Percentiles rank a stretch among this genome's conserved stretches.
Evolutionary conservation across 768 basidiomycete genomes (phyloP).

Genomic region (Tulasnella sp.): DNA sequence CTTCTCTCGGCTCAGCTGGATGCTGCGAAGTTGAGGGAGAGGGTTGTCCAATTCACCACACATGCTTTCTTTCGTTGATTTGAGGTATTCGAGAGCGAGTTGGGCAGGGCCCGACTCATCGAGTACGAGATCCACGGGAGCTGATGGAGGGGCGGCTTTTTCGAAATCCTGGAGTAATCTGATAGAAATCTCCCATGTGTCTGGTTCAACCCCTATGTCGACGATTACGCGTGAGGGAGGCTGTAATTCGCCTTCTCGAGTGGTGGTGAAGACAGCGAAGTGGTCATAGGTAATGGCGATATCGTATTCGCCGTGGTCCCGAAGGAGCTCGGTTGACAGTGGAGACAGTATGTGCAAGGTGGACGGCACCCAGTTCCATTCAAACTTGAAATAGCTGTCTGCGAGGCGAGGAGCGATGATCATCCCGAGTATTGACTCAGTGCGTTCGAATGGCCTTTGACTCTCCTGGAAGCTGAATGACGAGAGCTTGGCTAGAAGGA

Average conservation of each 20-base stretch:
- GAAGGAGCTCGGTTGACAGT: not conserved
- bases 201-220: not conserved
- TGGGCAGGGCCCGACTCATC: too few species aligned
- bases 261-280: not conserved
- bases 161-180: not conserved
- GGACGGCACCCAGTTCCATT: not conserved
- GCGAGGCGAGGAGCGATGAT: not conserved
- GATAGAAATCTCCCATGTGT: not conserved
- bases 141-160: not conserved
- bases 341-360: not conserved
- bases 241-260: not conserved
- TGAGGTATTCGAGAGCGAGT: not conserved
- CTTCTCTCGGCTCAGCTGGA: too few species aligned
- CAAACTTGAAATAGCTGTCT: not conserved
- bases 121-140: not conserved
- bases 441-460: not conserved
- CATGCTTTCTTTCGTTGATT: not conserved
- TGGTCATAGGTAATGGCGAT: not conserved
- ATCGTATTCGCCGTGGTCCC: not conserved
- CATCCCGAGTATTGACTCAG: not conserved
- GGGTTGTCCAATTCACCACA: not conserved
- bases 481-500: too few species aligned
- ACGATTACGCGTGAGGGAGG: not conserved
- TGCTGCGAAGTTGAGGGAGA: not conserved
- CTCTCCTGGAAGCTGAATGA: not conserved